Conservation (phyloP, 129 eudicot genomes). For the Chrysanthemum lavandulifolium region DNA sequence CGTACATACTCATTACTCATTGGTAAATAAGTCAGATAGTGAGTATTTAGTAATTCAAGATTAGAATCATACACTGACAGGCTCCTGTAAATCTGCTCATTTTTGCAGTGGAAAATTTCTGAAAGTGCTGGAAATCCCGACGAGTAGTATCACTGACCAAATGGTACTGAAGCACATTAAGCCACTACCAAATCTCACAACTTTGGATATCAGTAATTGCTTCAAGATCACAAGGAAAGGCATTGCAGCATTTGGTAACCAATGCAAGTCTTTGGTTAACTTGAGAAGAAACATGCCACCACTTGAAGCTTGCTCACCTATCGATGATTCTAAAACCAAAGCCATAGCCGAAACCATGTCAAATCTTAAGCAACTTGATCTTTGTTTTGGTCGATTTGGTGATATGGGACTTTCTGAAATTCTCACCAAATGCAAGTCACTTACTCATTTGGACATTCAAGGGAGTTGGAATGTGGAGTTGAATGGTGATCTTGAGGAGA, state of each 20-base stretch:
- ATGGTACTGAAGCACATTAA: constrained; percentile 38
- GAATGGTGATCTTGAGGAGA: constrained; percentile 26
- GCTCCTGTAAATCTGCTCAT: not conserved
- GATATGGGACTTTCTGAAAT: constrained; percentile 35
- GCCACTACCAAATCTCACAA: constrained; percentile 32
- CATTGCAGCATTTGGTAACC: constrained; percentile 38
- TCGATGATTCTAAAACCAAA: constrained; percentile 35
- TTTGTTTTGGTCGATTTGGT: constrained; percentile 37
- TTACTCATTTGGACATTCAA: constrained; percentile 30
- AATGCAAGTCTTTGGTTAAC: constrained; percentile 33
- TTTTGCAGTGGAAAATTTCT: constrained; percentile 36
- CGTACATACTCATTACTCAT: not conserved
- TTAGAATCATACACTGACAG: not conserved
- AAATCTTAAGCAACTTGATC: constrained; percentile 22
- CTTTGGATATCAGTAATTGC: constrained; percentile 40
- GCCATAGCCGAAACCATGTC: constrained; percentile 36
- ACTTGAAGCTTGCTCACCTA: not conserved
- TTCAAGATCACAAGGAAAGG: constrained; percentile 35
- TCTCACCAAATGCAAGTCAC: constrained; percentile 29
- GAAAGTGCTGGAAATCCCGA: constrained; percentile 35
- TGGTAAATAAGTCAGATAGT: not conserved
- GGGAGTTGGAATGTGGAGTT: constrained; percentile 35
- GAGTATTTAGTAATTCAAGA: not conserved
- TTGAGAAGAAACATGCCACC: constrained; percentile 49
- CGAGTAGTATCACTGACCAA: constrained; percentile 40